These are phyloP conservation scores for Elongisporangium undulatum DNA, from an alignment of 352 stramenopile species.

Conservation along the genomic window DNA sequence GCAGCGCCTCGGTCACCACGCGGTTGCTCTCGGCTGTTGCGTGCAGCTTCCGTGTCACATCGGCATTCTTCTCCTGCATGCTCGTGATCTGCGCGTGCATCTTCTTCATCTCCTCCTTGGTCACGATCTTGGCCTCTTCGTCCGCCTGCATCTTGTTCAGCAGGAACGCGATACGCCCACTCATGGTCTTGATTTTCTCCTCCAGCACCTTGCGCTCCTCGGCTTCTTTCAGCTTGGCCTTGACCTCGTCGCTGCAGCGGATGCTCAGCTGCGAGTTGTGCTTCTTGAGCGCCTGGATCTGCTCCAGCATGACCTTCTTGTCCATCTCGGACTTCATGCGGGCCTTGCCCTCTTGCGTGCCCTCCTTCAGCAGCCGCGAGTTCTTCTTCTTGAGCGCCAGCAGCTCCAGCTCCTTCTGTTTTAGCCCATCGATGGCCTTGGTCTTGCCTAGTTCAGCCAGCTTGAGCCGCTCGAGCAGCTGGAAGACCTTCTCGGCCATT, in stretches of 20 bases:
- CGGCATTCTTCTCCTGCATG: conserved; percentile 85
- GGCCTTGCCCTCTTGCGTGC: conserved; percentile 89
- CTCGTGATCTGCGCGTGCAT: conserved; percentile 89
- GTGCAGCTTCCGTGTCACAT: conserved; percentile 88
- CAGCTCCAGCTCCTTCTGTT: conserved; percentile 94
- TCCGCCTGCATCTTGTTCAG: conserved; percentile 97
- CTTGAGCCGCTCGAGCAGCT: conserved; percentile 95
- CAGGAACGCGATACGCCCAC: conserved; percentile 90
- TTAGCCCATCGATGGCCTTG: conserved; percentile 92
- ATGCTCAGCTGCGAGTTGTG: conserved; percentile 92
- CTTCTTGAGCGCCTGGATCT: conserved; percentile 94
- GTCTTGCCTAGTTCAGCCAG: conserved; percentile 95
- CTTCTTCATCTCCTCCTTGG: conserved; percentile 93
- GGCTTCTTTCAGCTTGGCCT: conserved; percentile 89
- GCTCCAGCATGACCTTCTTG: conserved; percentile 93
- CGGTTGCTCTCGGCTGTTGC: conserved; percentile 90
- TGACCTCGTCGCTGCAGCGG: conserved; percentile 92
- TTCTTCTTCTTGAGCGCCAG: conserved; percentile 95
- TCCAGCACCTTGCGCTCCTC: conserved; percentile 91
- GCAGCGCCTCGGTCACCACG: conserved; percentile 89
- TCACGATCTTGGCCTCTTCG: conserved; percentile 92
- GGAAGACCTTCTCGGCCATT: conserved; percentile 97
- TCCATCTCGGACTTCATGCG: conserved; percentile 93
- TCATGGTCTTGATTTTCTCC: conserved; percentile 93
- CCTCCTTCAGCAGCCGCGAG: conserved; percentile 91